phyloP scores from a whole-genome alignment of 2,329 filamentous ascomycete species.

The Ophiosphaerella korrae region DNA sequence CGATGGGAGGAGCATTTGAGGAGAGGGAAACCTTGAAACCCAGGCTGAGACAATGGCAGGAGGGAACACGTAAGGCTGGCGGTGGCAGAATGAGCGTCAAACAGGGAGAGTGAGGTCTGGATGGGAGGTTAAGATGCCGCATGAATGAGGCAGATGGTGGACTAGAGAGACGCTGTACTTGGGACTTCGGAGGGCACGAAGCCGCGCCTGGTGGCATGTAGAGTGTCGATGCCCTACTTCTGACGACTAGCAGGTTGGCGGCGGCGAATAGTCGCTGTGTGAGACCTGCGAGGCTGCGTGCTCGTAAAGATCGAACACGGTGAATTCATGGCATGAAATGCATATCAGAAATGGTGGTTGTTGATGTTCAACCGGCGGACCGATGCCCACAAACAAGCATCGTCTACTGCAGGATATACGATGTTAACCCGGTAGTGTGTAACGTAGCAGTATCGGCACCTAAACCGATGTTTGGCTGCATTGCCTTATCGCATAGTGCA shows the following conservation, averaged over 20 bases:
- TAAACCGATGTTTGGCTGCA: neutral
- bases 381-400: constrained; percentile 3
- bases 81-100: neutral
- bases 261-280: neutral
- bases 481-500: constrained; percentile 8
- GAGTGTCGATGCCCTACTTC: neutral
- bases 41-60: neutral
- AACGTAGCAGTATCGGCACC: neutral
- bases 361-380: constrained; percentile 6
- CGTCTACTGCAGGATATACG: constrained; percentile 3
- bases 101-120: neutral
- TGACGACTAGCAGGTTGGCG: too few relatives aligned
- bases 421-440: neutral
- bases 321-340: too few relatives aligned
- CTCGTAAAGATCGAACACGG: neutral
- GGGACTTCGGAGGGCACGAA: neutral
- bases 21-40: neutral
- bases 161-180: neutral
- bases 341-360: too few relatives aligned
- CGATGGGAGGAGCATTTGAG: too few relatives aligned
- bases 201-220: neutral
- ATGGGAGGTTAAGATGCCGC: neutral
- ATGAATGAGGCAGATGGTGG: neutral
- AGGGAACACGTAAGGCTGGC: neutral
- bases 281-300: neutral